Evolutionary conservation across 495 filamentous ascomycete genomes (phyloP).

Genomic region (Bacidia gigantensis): DNA sequence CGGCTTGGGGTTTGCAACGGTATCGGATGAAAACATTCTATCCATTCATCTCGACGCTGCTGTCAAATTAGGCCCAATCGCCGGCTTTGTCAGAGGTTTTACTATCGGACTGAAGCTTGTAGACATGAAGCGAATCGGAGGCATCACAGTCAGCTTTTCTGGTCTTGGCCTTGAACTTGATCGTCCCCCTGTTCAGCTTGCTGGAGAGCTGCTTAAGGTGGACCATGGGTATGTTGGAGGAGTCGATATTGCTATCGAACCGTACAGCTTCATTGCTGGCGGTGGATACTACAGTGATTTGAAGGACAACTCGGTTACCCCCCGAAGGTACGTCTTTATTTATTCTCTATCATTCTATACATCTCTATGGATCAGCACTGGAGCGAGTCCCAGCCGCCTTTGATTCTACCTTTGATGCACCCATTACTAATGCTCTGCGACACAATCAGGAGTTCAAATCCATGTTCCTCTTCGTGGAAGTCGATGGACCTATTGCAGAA

Average conservation of each 20-base stretch:
- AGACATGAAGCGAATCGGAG: not conserved
- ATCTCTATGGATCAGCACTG: too few relatives aligned
- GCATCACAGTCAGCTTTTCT: not conserved
- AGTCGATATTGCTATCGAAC: not conserved
- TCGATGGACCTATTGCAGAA: constrained; percentile 32
- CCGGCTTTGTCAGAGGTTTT: not conserved
- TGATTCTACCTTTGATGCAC: too few relatives aligned
- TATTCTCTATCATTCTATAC: not conserved
- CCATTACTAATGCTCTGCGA: not conserved
- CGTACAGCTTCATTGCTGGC: not conserved
- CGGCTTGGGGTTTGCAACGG: not conserved
- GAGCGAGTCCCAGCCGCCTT: too few relatives aligned
- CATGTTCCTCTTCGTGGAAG: constrained; percentile 26
- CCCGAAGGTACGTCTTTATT: not conserved
- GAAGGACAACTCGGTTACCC: constrained; percentile 7
- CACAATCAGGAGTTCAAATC: constrained; percentile 29
- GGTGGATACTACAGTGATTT: constrained; percentile 17
- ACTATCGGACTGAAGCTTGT: not conserved
- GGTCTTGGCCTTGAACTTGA: not conserved
- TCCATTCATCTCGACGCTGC: not conserved
- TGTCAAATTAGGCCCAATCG: not conserved
- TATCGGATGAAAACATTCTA: not conserved
- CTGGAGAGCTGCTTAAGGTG: not conserved
- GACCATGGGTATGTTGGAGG: not conserved
- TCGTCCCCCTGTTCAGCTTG: not conserved